Evolutionary conservation across 2,329 filamentous ascomycete genomes (phyloP).

Genomic region (Boeremia exigua): DNA sequence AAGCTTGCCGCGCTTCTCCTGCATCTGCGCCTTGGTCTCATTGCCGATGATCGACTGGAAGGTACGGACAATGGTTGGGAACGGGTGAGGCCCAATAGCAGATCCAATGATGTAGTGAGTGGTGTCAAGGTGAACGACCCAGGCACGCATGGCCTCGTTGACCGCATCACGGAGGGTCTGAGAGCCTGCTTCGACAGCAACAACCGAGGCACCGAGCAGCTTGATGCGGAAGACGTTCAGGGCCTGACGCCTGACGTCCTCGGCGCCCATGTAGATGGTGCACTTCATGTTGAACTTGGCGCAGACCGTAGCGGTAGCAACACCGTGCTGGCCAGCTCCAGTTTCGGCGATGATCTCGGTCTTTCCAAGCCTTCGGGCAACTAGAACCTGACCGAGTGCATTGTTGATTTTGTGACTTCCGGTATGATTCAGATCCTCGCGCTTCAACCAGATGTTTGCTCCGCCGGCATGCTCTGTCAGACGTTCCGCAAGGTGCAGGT

Average conservation of each 20-base stretch:
- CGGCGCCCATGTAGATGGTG: constrained; percentile 97
- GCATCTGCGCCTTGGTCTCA: constrained; percentile 93
- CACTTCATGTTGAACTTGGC: constrained; percentile 99
- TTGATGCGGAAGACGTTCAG: constrained; percentile 99
- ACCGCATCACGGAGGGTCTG: constrained; percentile 70
- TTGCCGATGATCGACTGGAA: constrained; percentile 97
- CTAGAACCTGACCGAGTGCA: constrained; percentile 87
- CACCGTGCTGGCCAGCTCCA: constrained; percentile 95
- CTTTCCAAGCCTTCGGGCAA: constrained; percentile 88
- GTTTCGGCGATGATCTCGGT: constrained; percentile 98
- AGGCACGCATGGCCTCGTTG: constrained; percentile 92
- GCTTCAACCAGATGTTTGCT: constrained; percentile 96
- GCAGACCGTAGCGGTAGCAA: constrained; percentile 95
- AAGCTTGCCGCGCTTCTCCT: constrained; percentile 80
- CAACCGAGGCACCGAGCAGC: constrained; percentile 87
- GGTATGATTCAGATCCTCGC: constrained; percentile 97
- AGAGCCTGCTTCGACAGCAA: constrained; percentile 90
- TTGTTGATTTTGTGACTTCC: constrained; percentile 99
- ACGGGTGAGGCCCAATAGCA: constrained; percentile 95
- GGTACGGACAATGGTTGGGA: constrained; percentile 95
- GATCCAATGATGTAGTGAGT: constrained; percentile 99
- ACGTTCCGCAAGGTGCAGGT: constrained; percentile 85
- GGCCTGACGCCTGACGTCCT: constrained; percentile 94
- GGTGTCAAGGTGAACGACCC: constrained; percentile 90
- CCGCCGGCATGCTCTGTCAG: constrained; percentile 89